These are phyloP conservation scores for Sicyos edulis DNA, from an alignment of 306 rosid species.

Conservation along the genomic window DNA sequence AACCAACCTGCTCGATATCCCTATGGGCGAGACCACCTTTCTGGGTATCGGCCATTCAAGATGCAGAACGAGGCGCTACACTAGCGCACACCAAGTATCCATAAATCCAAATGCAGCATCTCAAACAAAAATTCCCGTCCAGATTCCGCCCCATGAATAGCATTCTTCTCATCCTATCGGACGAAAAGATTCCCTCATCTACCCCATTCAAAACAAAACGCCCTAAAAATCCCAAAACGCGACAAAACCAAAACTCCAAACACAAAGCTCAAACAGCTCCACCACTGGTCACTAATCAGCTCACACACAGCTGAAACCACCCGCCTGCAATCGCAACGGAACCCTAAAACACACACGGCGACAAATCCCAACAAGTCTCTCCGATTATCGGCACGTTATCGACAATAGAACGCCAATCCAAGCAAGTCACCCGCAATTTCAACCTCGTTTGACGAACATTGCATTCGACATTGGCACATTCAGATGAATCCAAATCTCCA, in stretches of 20 bases:
- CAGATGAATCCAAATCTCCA: slow-evolving; percentile 13
- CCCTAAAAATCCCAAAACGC: slow-evolving; percentile 20
- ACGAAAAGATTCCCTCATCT: slow-evolving; percentile 25
- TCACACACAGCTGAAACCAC: slow-evolving; percentile 32
- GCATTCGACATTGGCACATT: slow-evolving; percentile 25
- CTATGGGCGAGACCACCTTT: slow-evolving; percentile 49
- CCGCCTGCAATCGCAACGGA: slow-evolving; percentile 23
- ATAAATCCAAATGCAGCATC: slow-evolving; percentile 36
- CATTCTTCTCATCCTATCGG: slow-evolving; percentile 26
- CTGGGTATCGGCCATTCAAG: slow-evolving; percentile 93
- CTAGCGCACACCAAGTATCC: slow-evolving; percentile 53
- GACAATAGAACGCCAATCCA: not conserved
- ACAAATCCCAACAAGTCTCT: slow-evolving; percentile 25
- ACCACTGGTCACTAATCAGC: slow-evolving; percentile 36
- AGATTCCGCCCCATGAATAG: slow-evolving; percentile 54
- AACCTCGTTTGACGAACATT: slow-evolving; percentile 24
- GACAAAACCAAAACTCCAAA: slow-evolving; percentile 18
- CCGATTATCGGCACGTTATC: slow-evolving; percentile 1
- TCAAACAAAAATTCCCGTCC: slow-evolving; percentile 34
- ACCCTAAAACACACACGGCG: slow-evolving; percentile 40
- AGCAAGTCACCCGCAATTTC: slow-evolving; percentile 15
- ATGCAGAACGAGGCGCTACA: slow-evolving; percentile 43
- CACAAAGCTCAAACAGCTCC: slow-evolving; percentile 22
- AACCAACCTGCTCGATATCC: slow-evolving; percentile 78
- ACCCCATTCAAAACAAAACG: slow-evolving; percentile 43